Evolutionary conservation across 306 rosid species (phyloP), one percentile per base, ranked within the genome.

Genomic region (Styphnolobium japonicum): DNA sequence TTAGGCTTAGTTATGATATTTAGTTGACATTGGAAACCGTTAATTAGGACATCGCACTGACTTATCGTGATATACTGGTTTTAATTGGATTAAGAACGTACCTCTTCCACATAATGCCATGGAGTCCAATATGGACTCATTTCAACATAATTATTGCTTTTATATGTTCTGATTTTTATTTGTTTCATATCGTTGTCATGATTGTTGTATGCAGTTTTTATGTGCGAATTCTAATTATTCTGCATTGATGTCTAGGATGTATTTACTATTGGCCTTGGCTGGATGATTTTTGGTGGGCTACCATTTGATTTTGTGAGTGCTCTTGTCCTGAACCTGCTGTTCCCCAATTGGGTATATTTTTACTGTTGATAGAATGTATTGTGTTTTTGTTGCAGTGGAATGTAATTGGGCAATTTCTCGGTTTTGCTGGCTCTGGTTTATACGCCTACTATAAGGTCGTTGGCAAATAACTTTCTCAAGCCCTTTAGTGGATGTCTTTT

Each of bases 221-320:
- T 33, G 69, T 52, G 25, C 43, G 66, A 57, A 48, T 39, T 53
- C 57, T 80, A 61, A 71, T 66, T 60, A 10, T 69, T 76, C 51
- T 48, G 14, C 23, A 42, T 75, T 71, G 67, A 42, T 73, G 67
- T 77, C 18, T 73, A 92, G 98, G 97, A 94, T 92, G 73, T 92
- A 29, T 92, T 94, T 82, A 94, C 98, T 23, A 88, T 92, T 71
- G 93, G 97, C 31, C 86, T 94, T 81, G 98, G 98, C 71, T 94
- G 98, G 98, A 74, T 88, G 49, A 52, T 94, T 48, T 94, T 94
- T 78, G 98, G 97, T 36, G 95, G 98, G 81, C 97, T 94, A 67
- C 97, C 95, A 27, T 92, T 86, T 80, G 89, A 86, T 76, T 18
- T 80, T 51, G 89, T 86, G 79, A 86, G 89, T 82, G 39, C 15